Percentiles rank a stretch among this genome's conserved stretches.
These are phyloP conservation scores for Pachysandra terminalis DNA, from an alignment of 164 flowering plant genomes.

Conservation along the genomic window DNA sequence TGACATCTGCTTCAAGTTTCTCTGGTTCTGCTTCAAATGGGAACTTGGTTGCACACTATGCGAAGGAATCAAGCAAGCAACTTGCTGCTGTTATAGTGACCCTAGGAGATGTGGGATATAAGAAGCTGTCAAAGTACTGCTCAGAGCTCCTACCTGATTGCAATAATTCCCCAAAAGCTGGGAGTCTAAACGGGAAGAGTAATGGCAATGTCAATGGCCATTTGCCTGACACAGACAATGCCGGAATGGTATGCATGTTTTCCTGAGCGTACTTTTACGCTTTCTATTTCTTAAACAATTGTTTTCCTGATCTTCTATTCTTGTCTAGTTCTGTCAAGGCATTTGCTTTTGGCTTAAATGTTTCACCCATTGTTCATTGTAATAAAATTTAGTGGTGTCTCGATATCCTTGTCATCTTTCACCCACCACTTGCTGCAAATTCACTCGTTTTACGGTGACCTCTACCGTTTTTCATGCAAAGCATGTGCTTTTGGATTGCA, in stretches of 20 bases:
- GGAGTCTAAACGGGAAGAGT: constrained; percentile 36
- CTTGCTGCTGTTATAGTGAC: constrained; percentile 54
- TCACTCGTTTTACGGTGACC: neutral
- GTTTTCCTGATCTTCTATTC: neutral
- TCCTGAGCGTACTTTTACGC: neutral
- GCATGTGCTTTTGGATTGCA: neutral
- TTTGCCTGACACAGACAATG: constrained; percentile 44
- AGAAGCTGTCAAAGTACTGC: constrained; percentile 52
- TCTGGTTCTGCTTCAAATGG: constrained; percentile 52
- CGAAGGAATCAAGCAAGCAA: constrained; percentile 63
- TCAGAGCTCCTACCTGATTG: constrained; percentile 65
- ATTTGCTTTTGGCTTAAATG: neutral
- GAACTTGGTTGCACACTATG: constrained; percentile 55
- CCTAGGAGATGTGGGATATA: constrained; percentile 63
- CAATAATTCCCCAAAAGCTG: constrained; percentile 32
- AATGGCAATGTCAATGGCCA: constrained; percentile 41
- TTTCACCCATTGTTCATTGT: neutral
- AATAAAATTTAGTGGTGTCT: no score
- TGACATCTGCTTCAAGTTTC: constrained; percentile 45
- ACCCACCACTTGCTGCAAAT: neutral
- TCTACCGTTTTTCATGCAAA: neutral
- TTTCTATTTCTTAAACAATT: neutral
- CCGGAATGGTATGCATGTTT: constrained; percentile 58
- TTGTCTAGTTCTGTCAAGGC: neutral
- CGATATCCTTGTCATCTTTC: neutral